Conservation (phyloP, 208 protist species). For the Crithidia sp. region DNA sequence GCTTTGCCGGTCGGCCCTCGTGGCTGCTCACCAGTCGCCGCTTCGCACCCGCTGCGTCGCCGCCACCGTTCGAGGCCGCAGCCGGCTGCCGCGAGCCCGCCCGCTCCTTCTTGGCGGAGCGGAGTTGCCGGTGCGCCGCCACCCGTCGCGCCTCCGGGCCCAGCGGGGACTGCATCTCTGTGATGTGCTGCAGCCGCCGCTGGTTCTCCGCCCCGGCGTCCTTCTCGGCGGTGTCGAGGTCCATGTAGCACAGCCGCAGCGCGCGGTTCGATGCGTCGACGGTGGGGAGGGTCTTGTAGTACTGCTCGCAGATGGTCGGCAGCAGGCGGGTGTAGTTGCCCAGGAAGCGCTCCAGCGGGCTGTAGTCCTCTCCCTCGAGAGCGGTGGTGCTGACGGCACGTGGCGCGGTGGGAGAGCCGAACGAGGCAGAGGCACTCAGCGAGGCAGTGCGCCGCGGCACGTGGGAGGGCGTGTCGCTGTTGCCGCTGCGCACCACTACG, state of each 20-base stretch:
- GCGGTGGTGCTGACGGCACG: too few relatives aligned
- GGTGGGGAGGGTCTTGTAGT: conserved; percentile 52
- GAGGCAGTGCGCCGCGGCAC: background rate
- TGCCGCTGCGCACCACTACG: background rate
- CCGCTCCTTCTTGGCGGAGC: conserved; percentile 27
- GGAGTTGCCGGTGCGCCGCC: conserved; percentile 39
- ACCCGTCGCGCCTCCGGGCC: conserved; percentile 39
- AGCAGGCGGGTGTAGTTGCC: conserved; percentile 59
- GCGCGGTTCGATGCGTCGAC: conserved; percentile 25
- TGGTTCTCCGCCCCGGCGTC: conserved; percentile 63
- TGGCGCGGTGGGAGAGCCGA: background rate
- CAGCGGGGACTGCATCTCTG: conserved; percentile 49
- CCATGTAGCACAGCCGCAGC: conserved; percentile 56
- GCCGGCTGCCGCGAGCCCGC: conserved; percentile 26
- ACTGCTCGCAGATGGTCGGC: conserved; percentile 67
- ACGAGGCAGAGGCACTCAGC: background rate
- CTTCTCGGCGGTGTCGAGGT: conserved; percentile 57
- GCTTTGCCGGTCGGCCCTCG: conserved; percentile 2
- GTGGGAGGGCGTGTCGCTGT: background rate
- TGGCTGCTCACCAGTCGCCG: conserved; percentile 22
- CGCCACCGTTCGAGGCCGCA: background rate
- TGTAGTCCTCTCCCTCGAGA: conserved; percentile 13
- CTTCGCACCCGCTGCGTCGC: conserved; percentile 8
- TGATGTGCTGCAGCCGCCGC: conserved; percentile 58
- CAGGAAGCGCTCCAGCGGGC: conserved; percentile 39